Evolutionary conservation across 768 basidiomycete species (phyloP).

Genomic region (Hysterangium stoloniferum): DNA sequence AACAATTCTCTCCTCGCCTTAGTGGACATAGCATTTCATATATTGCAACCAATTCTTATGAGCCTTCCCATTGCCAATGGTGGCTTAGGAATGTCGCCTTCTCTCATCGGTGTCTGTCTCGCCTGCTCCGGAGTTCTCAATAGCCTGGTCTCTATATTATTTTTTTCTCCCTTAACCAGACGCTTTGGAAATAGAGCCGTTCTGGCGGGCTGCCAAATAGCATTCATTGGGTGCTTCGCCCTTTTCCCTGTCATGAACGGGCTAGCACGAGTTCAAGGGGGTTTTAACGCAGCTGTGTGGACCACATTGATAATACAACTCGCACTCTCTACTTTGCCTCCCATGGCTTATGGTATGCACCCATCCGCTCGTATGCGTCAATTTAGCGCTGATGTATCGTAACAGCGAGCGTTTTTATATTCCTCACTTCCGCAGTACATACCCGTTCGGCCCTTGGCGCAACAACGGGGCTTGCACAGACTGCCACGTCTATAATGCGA

Average conservation of each 20-base stretch:
- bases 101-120: constrained; percentile 53
- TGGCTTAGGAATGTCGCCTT: constrained; percentile 51
- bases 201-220: constrained; percentile 31
- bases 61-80: constrained; percentile 64
- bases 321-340: constrained; percentile 17
- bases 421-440: constrained; percentile 24
- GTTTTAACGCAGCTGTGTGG: constrained; percentile 31
- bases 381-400: not conserved
- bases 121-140: constrained; percentile 54
- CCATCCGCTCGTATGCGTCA: too few relatives aligned
- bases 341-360: constrained; percentile 29
- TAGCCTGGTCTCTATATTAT: constrained; percentile 40
- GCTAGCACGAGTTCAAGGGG: constrained; percentile 25
- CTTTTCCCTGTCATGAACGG: constrained; percentile 40
- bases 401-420: constrained; percentile 26
- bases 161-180: constrained; percentile 33
- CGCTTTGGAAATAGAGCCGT: constrained; percentile 34
- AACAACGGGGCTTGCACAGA: constrained; percentile 50
- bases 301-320: constrained; percentile 24
- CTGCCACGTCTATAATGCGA: constrained; percentile 39
- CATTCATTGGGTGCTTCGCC: constrained; percentile 31
- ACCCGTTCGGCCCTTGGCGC: constrained; percentile 36
- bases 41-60: constrained; percentile 62
- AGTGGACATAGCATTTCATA: constrained; percentile 57
- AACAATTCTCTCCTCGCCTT: constrained; percentile 64